These are phyloP conservation scores for Alternaria arbusti DNA, from an alignment of 2,329 filamentous ascomycete species.

Conservation along the genomic window DNA sequence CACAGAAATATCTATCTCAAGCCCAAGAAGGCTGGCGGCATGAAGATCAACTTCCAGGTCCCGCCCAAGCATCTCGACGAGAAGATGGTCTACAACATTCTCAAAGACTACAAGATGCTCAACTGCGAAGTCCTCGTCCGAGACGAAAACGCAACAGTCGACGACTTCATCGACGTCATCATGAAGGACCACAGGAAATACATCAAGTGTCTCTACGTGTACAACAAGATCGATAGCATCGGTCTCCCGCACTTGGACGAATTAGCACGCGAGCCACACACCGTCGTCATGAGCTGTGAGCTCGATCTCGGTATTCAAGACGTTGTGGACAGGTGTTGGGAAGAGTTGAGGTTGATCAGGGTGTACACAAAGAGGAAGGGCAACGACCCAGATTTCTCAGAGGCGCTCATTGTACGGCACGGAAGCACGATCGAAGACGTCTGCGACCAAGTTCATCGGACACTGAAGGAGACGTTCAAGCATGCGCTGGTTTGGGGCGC, in stretches of 20 bases:
- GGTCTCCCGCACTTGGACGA: conserved; percentile 92
- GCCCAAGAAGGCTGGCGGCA: conserved; percentile 90
- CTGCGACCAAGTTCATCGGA: conserved; percentile 92
- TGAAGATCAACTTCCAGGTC: conserved; percentile 96
- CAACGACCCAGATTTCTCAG: conserved; percentile 82
- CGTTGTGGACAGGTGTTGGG: conserved; percentile 94
- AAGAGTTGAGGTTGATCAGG: conserved; percentile 86
- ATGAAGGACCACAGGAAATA: conserved; percentile 99
- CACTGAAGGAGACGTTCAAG: conserved; percentile 97
- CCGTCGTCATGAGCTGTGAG: conserved; percentile 97
- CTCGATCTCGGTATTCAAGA: conserved; percentile 91
- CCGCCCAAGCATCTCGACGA: conserved; percentile 93
- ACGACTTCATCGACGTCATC: conserved; percentile 99
- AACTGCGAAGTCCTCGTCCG: conserved; percentile 96
- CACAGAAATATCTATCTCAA: conserved; percentile 94
- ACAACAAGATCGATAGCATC: conserved; percentile 99
- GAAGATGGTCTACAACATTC: conserved; percentile 97
- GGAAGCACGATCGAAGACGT: conserved; percentile 95
- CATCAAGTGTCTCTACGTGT: conserved; percentile 92
- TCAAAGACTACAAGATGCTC: conserved; percentile 97
- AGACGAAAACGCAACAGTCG: conserved; percentile 90
- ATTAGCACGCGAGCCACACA: conserved; percentile 89
- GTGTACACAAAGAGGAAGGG: conserved; percentile 92
- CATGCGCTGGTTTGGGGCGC: conserved; percentile 98
- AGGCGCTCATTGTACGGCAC: conserved; percentile 89